phyloP scores from a whole-genome alignment of 2,329 filamentous ascomycete genomes.

The Periconia sp. region DNA sequence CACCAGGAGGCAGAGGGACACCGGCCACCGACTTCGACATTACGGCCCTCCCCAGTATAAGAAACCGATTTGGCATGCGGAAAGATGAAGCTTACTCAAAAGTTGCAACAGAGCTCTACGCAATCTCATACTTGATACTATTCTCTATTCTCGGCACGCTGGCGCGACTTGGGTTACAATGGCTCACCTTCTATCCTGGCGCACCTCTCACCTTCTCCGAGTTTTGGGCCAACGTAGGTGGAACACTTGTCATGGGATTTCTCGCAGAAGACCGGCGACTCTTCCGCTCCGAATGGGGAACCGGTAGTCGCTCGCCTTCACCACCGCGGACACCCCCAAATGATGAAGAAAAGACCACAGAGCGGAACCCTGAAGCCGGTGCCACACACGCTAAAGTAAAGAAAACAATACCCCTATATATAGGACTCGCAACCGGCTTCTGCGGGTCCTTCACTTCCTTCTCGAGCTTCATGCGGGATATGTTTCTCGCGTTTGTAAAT shows the following conservation, averaged over 20 bases:
- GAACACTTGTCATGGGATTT: conserved; percentile 85
- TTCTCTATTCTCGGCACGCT: conserved; percentile 87
- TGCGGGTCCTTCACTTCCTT: conserved; percentile 92
- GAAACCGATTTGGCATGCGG: conserved; percentile 8
- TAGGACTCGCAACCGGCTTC: conserved; percentile 84
- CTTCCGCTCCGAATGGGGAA: conserved; percentile 72
- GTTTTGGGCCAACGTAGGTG: conserved; percentile 87
- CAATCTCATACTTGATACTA: conserved; percentile 79
- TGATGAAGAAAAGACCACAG: conserved; percentile 46
- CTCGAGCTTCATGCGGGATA: conserved; percentile 81
- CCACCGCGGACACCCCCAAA: conserved; percentile 26
- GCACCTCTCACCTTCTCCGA: conserved; percentile 76
- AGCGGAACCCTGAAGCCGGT: conserved; percentile 52
- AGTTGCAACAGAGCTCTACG: conserved; percentile 59
- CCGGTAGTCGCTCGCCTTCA: conserved; percentile 5
- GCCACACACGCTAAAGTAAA: conserved; percentile 62
- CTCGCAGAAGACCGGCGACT: conserved; percentile 78
- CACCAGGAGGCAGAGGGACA: conserved; percentile 10
- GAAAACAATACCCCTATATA: conserved; percentile 87
- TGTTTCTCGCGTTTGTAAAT: conserved; percentile 81
- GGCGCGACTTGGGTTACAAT: conserved; percentile 79
- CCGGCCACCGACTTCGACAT: conserved; percentile 28
- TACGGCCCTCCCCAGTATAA: conserved; percentile 36
- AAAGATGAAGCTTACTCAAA: conserved; percentile 8
- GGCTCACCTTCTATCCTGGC: conserved; percentile 78